Evolutionary conservation across 2,329 filamentous ascomycete species (phyloP).

Genomic region (Huntiella bhutanensis): DNA sequence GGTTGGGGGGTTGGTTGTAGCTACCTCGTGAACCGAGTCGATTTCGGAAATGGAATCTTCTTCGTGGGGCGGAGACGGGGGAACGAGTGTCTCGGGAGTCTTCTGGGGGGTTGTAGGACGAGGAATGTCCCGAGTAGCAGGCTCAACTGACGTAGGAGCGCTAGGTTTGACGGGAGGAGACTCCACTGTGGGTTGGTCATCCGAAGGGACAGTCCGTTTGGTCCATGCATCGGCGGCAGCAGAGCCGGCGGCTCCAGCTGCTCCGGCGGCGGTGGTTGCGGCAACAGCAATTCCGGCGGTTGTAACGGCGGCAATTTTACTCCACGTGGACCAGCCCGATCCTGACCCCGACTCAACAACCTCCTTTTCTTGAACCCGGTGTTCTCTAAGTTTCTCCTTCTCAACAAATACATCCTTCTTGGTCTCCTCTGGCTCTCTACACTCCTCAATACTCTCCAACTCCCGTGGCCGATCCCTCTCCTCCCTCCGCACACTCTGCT

Average conservation of each 20-base stretch:
- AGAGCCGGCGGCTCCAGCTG: not conserved
- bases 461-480: not conserved
- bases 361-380: not conserved
- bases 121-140: no score
- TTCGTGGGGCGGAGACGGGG: not conserved
- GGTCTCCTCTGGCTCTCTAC: not conserved
- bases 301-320: no score
- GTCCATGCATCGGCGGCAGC: not conserved
- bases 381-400: no score
- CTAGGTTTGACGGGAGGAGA: no score
- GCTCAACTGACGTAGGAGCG: no score
- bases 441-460: conserved; percentile 4
- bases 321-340: no score
- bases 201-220: not conserved
- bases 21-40: conserved; percentile 9
- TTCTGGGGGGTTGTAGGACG: no score
- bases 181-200: no score
- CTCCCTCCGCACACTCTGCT: conserved; percentile 12
- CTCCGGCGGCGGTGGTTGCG: no score
- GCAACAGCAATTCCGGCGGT: not conserved
- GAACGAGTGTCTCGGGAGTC: no score
- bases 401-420: no score
- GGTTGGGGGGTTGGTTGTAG: not conserved
- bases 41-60: conserved; percentile 10
- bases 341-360: no score